Percentiles rank a stretch among this genome's conserved stretches.
These are phyloP conservation scores for Cylindrotheca fusiformis DNA, from an alignment of 108 stramenopile genomes.

Conservation along the genomic window DNA sequence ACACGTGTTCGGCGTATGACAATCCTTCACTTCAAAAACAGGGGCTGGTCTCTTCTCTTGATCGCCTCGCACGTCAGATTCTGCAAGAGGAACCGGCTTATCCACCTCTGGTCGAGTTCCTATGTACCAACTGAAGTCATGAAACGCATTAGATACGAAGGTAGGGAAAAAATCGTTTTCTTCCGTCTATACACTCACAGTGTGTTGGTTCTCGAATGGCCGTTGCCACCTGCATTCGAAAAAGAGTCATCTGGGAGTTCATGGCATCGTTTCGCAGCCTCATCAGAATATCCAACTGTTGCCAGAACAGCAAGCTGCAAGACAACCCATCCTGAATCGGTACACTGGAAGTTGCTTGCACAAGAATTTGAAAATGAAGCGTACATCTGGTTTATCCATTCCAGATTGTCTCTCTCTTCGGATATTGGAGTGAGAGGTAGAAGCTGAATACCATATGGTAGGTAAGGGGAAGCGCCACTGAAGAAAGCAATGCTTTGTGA, in stretches of 20 bases:
- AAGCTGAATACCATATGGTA: constrained; percentile 84
- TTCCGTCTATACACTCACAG: no score
- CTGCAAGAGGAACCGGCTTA: constrained; percentile 30
- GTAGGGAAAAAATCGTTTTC: no score
- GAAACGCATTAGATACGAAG: no score
- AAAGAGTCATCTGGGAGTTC: constrained; percentile 54
- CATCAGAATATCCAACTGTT: constrained; percentile 64
- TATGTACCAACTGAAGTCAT: no score
- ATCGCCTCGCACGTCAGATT: constrained; percentile 24
- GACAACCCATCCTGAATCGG: constrained; percentile 63
- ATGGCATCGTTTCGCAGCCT: constrained; percentile 41
- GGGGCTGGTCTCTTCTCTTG: constrained; percentile 29
- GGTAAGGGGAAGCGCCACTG: constrained; percentile 43
- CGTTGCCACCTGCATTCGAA: constrained; percentile 68
- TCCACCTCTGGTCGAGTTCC: constrained; percentile 54
- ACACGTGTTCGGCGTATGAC: constrained; percentile 61
- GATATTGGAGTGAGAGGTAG: constrained; percentile 84
- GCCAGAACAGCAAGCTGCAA: constrained; percentile 63
- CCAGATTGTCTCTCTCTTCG: constrained; percentile 73
- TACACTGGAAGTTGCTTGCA: constrained; percentile 41
- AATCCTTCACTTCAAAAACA: constrained; percentile 40
- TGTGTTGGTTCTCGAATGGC: constrained; percentile 73
- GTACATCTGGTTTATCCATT: constrained; percentile 83
- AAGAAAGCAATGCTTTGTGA: no score
- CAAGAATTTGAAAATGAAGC: constrained; percentile 71